Evolutionary conservation across 768 basidiomycete species (phyloP).

Genomic region (Boletus insuetus): DNA sequence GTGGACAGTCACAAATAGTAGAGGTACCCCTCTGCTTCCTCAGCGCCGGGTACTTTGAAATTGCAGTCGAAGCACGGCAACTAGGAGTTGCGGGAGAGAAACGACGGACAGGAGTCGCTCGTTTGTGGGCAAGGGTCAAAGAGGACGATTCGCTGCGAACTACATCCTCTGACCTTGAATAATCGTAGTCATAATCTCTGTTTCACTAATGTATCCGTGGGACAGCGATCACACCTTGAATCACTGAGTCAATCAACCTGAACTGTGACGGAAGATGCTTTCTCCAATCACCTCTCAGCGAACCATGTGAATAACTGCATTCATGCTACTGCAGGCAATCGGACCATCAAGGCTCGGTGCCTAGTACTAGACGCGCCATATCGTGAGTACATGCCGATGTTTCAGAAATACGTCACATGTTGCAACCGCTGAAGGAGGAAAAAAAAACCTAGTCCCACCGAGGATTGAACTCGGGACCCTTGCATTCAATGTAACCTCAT

Average conservation of each 20-base stretch:
- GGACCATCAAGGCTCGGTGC: too few relatives aligned
- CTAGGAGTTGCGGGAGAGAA: constrained; percentile 15
- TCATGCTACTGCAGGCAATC: too few relatives aligned
- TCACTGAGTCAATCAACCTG: too few relatives aligned
- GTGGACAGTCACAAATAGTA: constrained; percentile 49
- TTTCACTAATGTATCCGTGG: not conserved
- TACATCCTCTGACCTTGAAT: not conserved
- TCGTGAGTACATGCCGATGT: too few relatives aligned
- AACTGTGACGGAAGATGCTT: too few relatives aligned
- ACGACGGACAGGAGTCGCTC: constrained; percentile 22
- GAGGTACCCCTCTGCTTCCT: constrained; percentile 71
- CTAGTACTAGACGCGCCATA: too few relatives aligned
- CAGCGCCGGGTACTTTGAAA: constrained; percentile 60
- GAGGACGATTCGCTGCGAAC: constrained; percentile 6
- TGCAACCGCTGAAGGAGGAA: constrained; percentile 9
- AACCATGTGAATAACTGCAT: too few relatives aligned
- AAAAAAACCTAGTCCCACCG: constrained; percentile 55
- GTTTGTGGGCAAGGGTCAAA: constrained; percentile 14
- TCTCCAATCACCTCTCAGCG: too few relatives aligned
- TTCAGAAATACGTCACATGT: too few relatives aligned
- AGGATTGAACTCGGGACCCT: constrained; percentile 64
- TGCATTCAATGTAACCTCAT: constrained; percentile 54
- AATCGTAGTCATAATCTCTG: not conserved
- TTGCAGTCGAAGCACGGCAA: constrained; percentile 37
- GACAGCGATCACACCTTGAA: not conserved